Evolutionary conservation across 192 early-diverging fungal genomes (phyloP).

Genomic region (Backusella parvicylindrica): DNA sequence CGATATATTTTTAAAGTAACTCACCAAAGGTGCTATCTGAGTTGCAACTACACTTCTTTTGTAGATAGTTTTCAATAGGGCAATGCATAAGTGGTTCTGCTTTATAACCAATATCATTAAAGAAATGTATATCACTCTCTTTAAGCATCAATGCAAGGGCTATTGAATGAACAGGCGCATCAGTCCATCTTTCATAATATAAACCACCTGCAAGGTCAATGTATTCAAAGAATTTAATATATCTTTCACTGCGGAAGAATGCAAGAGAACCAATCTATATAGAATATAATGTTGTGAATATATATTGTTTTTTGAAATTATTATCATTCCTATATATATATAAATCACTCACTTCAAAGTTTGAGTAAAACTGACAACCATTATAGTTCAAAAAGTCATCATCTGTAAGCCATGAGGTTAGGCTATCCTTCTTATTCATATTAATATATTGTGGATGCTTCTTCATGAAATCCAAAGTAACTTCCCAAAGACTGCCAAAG

Average conservation of each 20-base stretch:
- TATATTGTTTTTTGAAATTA: background rate
- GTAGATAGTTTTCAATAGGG: slow-evolving; percentile 1
- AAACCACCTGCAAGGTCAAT: slow-evolving; percentile 46
- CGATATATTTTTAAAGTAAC: background rate
- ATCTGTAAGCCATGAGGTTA: slow-evolving; percentile 47
- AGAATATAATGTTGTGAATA: background rate
- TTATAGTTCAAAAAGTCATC: slow-evolving; percentile 53
- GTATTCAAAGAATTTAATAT: slow-evolving; percentile 55
- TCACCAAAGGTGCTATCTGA: slow-evolving; percentile 17
- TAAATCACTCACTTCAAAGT: slow-evolving; percentile 59
- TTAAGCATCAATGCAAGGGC: slow-evolving; percentile 15
- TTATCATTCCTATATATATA: too few relatives aligned
- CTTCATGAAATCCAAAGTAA: slow-evolving; percentile 44
- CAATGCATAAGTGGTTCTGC: slow-evolving; percentile 16
- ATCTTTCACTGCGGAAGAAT: slow-evolving; percentile 49
- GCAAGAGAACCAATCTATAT: slow-evolving; percentile 53
- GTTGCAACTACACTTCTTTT: slow-evolving; percentile 16
- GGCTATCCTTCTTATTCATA: slow-evolving; percentile 13
- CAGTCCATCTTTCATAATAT: slow-evolving; percentile 8
- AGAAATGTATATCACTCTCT: slow-evolving; percentile 15
- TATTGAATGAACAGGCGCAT: slow-evolving; percentile 25
- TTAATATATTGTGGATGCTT: slow-evolving; percentile 38
- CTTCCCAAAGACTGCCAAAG: slow-evolving; percentile 60
- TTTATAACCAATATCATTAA: slow-evolving; percentile 24
- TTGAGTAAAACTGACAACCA: slow-evolving; percentile 72